Evolutionary conservation across 2,329 filamentous ascomycete species (phyloP).

Genomic region (Hypoxylon sp.): DNA sequence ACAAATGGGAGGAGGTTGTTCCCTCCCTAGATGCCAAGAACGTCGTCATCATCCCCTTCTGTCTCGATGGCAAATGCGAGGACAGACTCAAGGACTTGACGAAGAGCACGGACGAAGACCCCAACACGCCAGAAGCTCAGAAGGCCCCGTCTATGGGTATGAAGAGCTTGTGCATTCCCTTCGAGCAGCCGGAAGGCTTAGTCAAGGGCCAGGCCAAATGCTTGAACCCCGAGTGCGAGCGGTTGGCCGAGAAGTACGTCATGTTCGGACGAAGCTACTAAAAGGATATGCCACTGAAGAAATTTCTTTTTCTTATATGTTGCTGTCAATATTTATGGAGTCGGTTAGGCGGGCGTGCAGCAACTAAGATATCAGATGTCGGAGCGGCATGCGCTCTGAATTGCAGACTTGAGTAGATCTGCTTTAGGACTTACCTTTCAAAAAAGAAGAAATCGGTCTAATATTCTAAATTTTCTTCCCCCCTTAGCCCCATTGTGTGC

Average conservation of each 20-base stretch:
- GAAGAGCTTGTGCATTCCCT: constrained; percentile 78
- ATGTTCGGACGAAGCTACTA: constrained; percentile 86
- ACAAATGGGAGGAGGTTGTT: constrained; percentile 89
- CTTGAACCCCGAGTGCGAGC: constrained; percentile 84
- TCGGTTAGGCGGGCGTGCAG: constrained; percentile 14
- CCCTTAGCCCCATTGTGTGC: too few species aligned
- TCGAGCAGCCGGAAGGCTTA: constrained; percentile 84
- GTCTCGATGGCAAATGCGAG: constrained; percentile 82
- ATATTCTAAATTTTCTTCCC: background rate
- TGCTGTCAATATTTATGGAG: constrained; percentile 17
- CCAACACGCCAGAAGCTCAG: constrained; percentile 60
- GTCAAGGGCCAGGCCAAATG: constrained; percentile 87
- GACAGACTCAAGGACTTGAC: constrained; percentile 95
- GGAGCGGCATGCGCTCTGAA: constrained; percentile 6
- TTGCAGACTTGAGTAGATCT: constrained; percentile 13
- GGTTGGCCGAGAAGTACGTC: constrained; percentile 83
- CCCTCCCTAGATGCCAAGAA: constrained; percentile 92
- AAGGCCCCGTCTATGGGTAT: constrained; percentile 68
- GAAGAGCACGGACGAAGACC: constrained; percentile 72
- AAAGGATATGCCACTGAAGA: background rate
- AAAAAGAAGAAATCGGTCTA: constrained; percentile 4
- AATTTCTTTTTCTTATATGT: constrained; percentile 14
- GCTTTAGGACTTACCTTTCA: too few species aligned
- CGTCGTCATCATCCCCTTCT: constrained; percentile 90
- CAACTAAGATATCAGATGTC: constrained; percentile 29